phyloP scores from a whole-genome alignment of 495 filamentous ascomycete genomes.

The Hypoxylon fragiforme region DNA sequence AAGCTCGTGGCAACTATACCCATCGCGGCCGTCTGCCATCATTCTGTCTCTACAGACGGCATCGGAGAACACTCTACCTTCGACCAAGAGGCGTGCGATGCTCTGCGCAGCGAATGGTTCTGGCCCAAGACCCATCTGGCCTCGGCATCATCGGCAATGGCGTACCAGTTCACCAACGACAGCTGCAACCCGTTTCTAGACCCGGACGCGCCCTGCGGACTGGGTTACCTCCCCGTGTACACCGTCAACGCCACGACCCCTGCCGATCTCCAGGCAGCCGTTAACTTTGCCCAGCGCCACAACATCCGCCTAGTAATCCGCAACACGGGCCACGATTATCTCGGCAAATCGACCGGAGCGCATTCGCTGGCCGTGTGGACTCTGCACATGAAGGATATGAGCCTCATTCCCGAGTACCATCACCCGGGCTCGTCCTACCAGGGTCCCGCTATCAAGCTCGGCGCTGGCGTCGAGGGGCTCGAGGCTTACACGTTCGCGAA shows the following conservation, averaged over 20 bases:
- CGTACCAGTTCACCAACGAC: slow-evolving; percentile 14
- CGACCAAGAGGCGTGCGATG: slow-evolving; percentile 15
- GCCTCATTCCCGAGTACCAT: slow-evolving; percentile 41
- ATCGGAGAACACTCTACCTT: slow-evolving; percentile 3
- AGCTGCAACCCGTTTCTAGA: slow-evolving; percentile 17
- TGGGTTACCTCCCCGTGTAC: slow-evolving; percentile 62
- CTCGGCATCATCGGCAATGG: slow-evolving; percentile 13
- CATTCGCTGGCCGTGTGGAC: slow-evolving; percentile 62
- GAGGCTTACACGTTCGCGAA: slow-evolving; percentile 52
- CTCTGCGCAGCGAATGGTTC: slow-evolving; percentile 21
- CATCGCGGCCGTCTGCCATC: slow-evolving; percentile 50
- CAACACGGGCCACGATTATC: slow-evolving; percentile 52
- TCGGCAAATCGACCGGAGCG: slow-evolving; percentile 50
- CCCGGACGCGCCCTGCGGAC: slow-evolving; percentile 46
- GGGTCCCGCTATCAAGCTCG: slow-evolving; percentile 55
- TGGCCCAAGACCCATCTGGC: slow-evolving; percentile 28
- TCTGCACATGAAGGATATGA: slow-evolving; percentile 55
- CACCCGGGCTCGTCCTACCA: slow-evolving; percentile 33
- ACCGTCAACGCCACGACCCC: slow-evolving; percentile 50
- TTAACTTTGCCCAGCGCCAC: slow-evolving; percentile 51
- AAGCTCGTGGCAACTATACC: slow-evolving; percentile 52
- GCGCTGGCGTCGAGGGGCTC: slow-evolving; percentile 56
- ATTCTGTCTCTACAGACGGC: not conserved
- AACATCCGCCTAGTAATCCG: slow-evolving; percentile 53
- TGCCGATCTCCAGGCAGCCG: slow-evolving; percentile 45